Evolutionary conservation across 305 asterid species (phyloP).

Genomic region (Rubia tinctorum): DNA sequence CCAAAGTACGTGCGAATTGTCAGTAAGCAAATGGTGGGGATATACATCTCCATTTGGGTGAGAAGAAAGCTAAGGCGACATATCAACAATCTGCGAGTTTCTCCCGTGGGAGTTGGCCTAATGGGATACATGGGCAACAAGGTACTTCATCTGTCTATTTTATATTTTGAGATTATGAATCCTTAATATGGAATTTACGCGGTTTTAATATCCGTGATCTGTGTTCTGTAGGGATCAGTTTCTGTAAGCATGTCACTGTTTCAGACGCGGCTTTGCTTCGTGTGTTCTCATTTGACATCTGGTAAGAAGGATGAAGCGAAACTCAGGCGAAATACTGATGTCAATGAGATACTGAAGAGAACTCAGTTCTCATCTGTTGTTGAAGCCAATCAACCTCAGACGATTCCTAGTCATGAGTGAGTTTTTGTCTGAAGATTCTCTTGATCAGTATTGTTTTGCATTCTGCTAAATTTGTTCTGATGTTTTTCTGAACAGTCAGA

Average conservation of each 20-base stretch:
- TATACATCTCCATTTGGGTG: conserved; percentile 88
- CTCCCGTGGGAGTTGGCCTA: conserved; percentile 90
- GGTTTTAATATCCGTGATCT: not conserved
- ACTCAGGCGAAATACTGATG: conserved; percentile 77
- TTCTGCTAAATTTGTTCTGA: not conserved
- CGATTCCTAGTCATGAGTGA: conserved; percentile 91
- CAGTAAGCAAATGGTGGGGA: conserved; percentile 98
- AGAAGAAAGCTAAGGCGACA: conserved; percentile 69
- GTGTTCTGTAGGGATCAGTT: conserved; percentile 74
- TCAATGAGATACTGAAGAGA: conserved; percentile 67
- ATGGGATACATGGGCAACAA: conserved; percentile 99
- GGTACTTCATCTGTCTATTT: conserved; percentile 34
- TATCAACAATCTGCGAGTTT: conserved; percentile 75
- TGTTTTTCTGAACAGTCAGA: conserved; percentile 51
- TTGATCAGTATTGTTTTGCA: not conserved
- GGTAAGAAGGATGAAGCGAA: conserved; percentile 78
- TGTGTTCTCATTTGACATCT: conserved; percentile 89
- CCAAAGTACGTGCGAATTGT: conserved; percentile 69
- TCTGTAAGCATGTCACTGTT: conserved; percentile 87
- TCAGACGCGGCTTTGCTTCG: conserved; percentile 87
- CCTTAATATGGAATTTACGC: not conserved
- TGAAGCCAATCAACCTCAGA: conserved; percentile 65
- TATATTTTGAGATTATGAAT: not conserved
- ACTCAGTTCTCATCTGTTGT: conserved; percentile 70
- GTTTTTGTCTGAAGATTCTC: conserved; percentile 11